phyloP scores from a whole-genome alignment of 352 stramenopile species.

The Phytophthora hibernalis region DNA sequence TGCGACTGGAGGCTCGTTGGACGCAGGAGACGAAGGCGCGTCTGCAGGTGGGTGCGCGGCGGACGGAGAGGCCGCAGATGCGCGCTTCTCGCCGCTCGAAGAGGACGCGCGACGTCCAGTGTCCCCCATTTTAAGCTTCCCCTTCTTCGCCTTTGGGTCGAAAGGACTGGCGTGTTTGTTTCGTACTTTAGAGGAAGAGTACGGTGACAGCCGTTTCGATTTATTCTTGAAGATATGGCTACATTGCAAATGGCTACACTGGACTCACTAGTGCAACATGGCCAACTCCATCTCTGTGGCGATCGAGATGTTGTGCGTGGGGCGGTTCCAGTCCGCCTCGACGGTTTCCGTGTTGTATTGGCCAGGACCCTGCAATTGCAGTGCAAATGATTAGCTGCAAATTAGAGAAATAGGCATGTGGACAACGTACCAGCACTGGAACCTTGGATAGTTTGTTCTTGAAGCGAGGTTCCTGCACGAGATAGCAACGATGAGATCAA shows the following conservation, averaged over 20 bases:
- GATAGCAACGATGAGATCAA: neutral
- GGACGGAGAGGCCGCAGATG: neutral
- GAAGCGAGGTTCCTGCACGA: slow-evolving; percentile 71
- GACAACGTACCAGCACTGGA: slow-evolving; percentile 51
- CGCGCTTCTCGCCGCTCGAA: slow-evolving; percentile 11
- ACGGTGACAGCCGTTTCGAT: slow-evolving; percentile 3
- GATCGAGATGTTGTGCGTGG: slow-evolving; percentile 90
- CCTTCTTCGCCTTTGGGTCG: slow-evolving; percentile 22
- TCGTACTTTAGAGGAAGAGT: slow-evolving; percentile 9
- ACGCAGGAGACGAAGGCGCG: slow-evolving; percentile 1
- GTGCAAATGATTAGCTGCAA: neutral
- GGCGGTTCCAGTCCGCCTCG: slow-evolving; percentile 84
- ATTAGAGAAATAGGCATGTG: neutral
- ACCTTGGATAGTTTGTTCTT: slow-evolving; percentile 69
- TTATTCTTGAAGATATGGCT: slow-evolving; percentile 4
- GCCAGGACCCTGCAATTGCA: slow-evolving; percentile 60
- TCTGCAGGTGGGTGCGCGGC: neutral
- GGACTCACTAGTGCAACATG: slow-evolving; percentile 64
- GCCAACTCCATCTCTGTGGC: slow-evolving; percentile 85
- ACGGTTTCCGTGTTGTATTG: slow-evolving; percentile 77
- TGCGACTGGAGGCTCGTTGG: neutral
- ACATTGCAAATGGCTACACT: slow-evolving; percentile 16
- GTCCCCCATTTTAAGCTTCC: slow-evolving; percentile 36
- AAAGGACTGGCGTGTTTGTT: neutral
- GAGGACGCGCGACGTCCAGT: slow-evolving; percentile 24